Percentiles rank a stretch among this genome's conserved stretches.
Conservation (phyloP, 192 early-diverging fungal genomes). For the Entomortierella parvispora region DNA sequence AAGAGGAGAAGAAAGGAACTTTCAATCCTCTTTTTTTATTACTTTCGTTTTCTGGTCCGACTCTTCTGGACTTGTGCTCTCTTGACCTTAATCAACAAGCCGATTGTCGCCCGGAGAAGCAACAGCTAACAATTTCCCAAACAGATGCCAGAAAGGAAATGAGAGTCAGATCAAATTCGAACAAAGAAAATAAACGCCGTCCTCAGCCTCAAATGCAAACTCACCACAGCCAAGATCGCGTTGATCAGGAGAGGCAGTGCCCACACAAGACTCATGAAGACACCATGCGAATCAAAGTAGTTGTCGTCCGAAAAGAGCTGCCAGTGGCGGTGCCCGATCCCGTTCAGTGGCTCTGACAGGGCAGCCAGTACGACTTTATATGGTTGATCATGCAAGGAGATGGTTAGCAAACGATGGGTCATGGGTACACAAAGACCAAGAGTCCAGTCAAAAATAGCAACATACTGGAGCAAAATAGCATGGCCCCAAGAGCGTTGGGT, state of each 20-base stretch:
- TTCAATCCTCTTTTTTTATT: slow-evolving; percentile 3
- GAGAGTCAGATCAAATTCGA: no score
- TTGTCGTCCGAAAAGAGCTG: slow-evolving; percentile 55
- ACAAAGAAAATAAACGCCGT: background rate
- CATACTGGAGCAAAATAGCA: slow-evolving; percentile 58
- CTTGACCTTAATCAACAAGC: slow-evolving; percentile 52
- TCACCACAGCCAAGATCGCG: slow-evolving; percentile 50
- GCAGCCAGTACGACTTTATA: slow-evolving; percentile 54
- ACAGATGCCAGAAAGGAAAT: no score
- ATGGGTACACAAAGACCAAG: no score
- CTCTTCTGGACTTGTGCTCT: slow-evolving; percentile 42
- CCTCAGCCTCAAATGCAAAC: background rate
- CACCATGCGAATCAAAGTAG: slow-evolving; percentile 59
- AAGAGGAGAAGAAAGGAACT: no score
- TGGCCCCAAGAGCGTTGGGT: slow-evolving; percentile 47
- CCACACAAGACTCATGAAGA: slow-evolving; percentile 57
- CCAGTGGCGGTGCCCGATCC: slow-evolving; percentile 52
- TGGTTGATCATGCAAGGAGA: background rate
- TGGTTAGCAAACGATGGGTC: background rate
- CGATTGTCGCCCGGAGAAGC: slow-evolving; percentile 43
- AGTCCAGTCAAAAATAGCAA: no score
- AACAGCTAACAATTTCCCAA: slow-evolving; percentile 40
- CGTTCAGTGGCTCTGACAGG: slow-evolving; percentile 58
- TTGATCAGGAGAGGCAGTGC: slow-evolving; percentile 55
- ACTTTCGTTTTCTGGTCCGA: slow-evolving; percentile 35